Evolutionary conservation across 2,329 filamentous ascomycete species (phyloP).

Genomic region (Fusarium sp.): DNA sequence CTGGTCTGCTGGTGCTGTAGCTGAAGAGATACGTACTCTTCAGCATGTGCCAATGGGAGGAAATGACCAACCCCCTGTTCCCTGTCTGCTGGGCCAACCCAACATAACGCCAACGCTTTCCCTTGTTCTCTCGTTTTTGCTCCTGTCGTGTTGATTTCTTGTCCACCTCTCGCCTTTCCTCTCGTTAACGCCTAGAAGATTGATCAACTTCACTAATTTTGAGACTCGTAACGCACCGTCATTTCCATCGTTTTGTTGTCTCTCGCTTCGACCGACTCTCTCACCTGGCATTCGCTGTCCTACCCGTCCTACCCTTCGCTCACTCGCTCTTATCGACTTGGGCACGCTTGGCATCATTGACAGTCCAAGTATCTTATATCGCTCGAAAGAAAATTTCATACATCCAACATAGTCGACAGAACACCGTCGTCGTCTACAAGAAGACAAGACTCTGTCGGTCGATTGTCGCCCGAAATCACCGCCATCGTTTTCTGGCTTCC

Average conservation of each 20-base stretch:
- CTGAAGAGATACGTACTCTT: slow-evolving; percentile 20
- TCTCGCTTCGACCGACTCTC: slow-evolving; percentile 30
- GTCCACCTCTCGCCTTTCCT: slow-evolving; percentile 27
- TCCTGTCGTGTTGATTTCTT: slow-evolving; percentile 24
- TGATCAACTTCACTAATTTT: slow-evolving; percentile 14
- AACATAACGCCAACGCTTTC: slow-evolving; percentile 38
- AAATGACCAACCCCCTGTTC: slow-evolving; percentile 25
- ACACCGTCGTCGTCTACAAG: slow-evolving; percentile 3
- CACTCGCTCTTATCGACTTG: slow-evolving; percentile 15
- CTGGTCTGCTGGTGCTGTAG: too few relatives aligned
- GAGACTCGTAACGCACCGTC: slow-evolving; percentile 14
- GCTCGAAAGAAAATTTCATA: not conserved
- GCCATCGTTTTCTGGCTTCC: not conserved
- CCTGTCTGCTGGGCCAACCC: slow-evolving; percentile 36
- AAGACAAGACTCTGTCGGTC: not conserved
- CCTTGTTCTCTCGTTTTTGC: slow-evolving; percentile 33
- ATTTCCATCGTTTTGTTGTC: slow-evolving; percentile 22
- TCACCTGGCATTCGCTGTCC: slow-evolving; percentile 31
- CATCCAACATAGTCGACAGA: slow-evolving; percentile 9
- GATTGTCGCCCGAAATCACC: not conserved
- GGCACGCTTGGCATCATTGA: slow-evolving; percentile 19
- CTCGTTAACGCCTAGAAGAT: slow-evolving; percentile 20
- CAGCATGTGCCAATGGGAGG: slow-evolving; percentile 11
- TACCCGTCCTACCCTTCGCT: slow-evolving; percentile 6
- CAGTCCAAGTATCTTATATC: not conserved